These are phyloP conservation scores for Emmonsia crescens DNA, from an alignment of 2,329 filamentous ascomycete genomes.

Conservation along the genomic window DNA sequence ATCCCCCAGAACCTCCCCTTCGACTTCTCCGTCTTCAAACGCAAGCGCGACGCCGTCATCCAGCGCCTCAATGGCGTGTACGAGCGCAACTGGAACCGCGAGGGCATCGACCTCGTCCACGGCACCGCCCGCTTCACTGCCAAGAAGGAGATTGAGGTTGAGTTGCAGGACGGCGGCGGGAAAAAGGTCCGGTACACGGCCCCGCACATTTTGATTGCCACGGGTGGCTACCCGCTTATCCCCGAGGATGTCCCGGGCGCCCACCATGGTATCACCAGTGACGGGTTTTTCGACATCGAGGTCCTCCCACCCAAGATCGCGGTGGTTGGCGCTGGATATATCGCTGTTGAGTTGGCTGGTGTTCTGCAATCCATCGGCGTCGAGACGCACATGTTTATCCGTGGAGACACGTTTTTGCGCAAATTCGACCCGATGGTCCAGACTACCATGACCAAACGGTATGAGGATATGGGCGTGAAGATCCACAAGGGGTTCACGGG, in stretches of 20 bases:
- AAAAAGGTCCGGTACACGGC: slow-evolving; percentile 32
- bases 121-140: slow-evolving; percentile 38
- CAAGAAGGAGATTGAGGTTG: slow-evolving; percentile 36
- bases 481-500: slow-evolving; percentile 38
- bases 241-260: slow-evolving; percentile 35
- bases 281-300: slow-evolving; percentile 42
- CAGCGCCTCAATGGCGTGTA: slow-evolving; percentile 38
- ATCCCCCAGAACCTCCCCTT: slow-evolving; percentile 33
- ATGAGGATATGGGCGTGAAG: slow-evolving; percentile 39
- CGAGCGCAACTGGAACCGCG: slow-evolving; percentile 40
- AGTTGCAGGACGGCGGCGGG: slow-evolving; percentile 30
- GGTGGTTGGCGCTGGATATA: slow-evolving; percentile 42
- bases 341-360: slow-evolving; percentile 42
- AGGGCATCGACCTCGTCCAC: slow-evolving; percentile 41
- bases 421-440: slow-evolving; percentile 45
- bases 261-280: slow-evolving; percentile 41
- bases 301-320: slow-evolving; percentile 41
- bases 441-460: slow-evolving; percentile 41
- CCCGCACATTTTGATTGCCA: slow-evolving; percentile 40
- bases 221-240: slow-evolving; percentile 36
- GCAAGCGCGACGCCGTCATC: slow-evolving; percentile 37
- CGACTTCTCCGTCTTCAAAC: slow-evolving; percentile 39
- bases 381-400: slow-evolving; percentile 42
- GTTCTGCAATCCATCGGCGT: slow-evolving; percentile 40
- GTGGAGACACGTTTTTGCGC: slow-evolving; percentile 38